phyloP scores from a whole-genome alignment of 345 rosid genomes.

The Eucalyptus urophylla region DNA sequence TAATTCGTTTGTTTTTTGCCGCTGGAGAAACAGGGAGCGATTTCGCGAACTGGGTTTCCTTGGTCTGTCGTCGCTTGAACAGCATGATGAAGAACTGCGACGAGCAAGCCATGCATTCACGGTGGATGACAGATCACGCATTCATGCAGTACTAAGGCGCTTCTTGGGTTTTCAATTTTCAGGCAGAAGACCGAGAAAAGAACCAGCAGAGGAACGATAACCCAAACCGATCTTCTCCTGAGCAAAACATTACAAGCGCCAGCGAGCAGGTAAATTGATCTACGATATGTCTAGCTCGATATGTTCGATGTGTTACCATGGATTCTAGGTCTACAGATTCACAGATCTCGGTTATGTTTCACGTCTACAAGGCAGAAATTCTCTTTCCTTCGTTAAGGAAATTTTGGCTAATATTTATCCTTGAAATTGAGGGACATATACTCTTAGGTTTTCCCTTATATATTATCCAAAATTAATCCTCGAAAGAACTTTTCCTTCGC shows the following conservation, averaged over 20 bases:
- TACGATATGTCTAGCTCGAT: background rate
- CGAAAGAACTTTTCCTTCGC: background rate
- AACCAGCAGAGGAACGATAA: background rate
- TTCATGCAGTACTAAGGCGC: background rate
- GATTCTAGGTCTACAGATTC: background rate
- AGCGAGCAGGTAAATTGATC: background rate
- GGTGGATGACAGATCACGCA: background rate
- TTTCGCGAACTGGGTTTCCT: background rate
- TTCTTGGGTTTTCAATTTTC: background rate
- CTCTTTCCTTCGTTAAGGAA: background rate
- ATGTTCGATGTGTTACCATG: background rate
- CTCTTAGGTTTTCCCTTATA: background rate
- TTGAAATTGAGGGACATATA: background rate
- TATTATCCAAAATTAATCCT: background rate
- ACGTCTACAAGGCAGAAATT: background rate
- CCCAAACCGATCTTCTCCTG: slow-evolving; percentile 9
- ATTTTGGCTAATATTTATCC: background rate
- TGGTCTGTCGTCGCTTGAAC: background rate
- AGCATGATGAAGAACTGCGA: background rate
- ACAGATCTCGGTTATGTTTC: background rate
- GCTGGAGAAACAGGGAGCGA: background rate
- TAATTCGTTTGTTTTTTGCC: background rate
- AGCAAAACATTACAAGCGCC: background rate
- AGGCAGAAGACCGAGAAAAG: slow-evolving; percentile 14
- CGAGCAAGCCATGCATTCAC: background rate